These are phyloP conservation scores for Neurospora tetraspora DNA, from an alignment of 495 filamentous ascomycete genomes.

Conservation along the genomic window DNA sequence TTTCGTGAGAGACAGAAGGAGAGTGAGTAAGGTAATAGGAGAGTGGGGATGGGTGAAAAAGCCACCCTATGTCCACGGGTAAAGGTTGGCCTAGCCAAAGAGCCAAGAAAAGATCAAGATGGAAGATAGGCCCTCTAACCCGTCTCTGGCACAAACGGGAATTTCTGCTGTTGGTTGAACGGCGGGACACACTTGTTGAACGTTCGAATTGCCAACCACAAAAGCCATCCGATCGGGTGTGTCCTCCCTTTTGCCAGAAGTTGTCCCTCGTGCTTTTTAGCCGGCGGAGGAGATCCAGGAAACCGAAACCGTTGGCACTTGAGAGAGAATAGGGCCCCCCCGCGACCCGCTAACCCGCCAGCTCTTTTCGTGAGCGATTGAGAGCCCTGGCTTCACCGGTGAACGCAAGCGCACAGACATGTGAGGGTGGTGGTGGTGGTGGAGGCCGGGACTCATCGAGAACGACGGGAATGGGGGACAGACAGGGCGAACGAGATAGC, in stretches of 20 bases:
- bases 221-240: not conserved
- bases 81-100: not conserved
- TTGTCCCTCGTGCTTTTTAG: not conserved
- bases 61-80: no score
- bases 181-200: not conserved
- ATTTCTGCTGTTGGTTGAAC: not conserved
- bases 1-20: not conserved
- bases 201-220: not conserved
- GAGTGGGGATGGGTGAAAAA: no score
- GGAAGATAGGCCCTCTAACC: not conserved
- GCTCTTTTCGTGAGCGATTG: not conserved
- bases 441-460: not conserved
- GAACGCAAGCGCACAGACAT: not conserved
- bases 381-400: not conserved
- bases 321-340: not conserved
- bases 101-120: not conserved
- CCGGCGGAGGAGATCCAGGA: not conserved
- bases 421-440: not conserved
- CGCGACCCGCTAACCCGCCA: not conserved
- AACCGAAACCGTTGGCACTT: not conserved
- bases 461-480: not conserved
- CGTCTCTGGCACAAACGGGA: not conserved
- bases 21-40: not conserved
- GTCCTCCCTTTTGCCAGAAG: not conserved
- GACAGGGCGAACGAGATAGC: not conserved